These are phyloP conservation scores for Penicillium dipodomyicola DNA, from an alignment of 495 filamentous ascomycete genomes.

Conservation along the genomic window DNA sequence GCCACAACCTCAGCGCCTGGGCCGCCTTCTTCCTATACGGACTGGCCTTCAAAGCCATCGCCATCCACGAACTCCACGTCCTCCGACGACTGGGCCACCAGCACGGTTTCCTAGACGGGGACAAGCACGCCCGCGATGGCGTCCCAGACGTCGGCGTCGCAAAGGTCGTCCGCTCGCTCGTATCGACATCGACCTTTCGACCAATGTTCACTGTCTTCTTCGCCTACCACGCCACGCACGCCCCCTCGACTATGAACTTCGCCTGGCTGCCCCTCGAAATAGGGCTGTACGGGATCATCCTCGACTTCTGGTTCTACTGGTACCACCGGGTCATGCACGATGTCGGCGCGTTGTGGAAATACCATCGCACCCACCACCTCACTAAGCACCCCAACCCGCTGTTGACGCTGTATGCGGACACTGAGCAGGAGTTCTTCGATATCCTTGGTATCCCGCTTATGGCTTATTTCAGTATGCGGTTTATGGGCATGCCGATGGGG, in stretches of 20 bases:
- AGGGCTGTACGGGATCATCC: slow-evolving; percentile 37
- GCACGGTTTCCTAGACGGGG: slow-evolving; percentile 39
- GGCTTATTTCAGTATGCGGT: slow-evolving; percentile 33
- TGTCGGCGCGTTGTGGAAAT: slow-evolving; percentile 34
- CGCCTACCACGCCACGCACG: slow-evolving; percentile 25
- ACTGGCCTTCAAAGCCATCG: slow-evolving; percentile 31
- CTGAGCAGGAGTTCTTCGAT: slow-evolving; percentile 41
- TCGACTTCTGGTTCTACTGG: slow-evolving; percentile 47
- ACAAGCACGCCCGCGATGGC: slow-evolving; percentile 39
- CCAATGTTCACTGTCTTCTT: slow-evolving; percentile 36
- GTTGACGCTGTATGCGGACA: slow-evolving; percentile 35
- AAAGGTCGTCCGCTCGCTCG: slow-evolving; percentile 31
- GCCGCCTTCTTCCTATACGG: slow-evolving; percentile 31
- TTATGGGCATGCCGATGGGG: slow-evolving; percentile 38
- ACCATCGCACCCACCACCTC: slow-evolving; percentile 42
- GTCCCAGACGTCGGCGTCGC: slow-evolving; percentile 36
- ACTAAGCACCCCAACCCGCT: slow-evolving; percentile 43
- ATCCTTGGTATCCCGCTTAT: slow-evolving; percentile 36
- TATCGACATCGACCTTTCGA: slow-evolving; percentile 33
- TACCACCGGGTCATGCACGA: slow-evolving; percentile 41
- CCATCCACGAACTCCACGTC: slow-evolving; percentile 33
- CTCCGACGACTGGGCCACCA: slow-evolving; percentile 31
- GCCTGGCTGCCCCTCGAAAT: slow-evolving; percentile 31
- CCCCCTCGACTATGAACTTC: slow-evolving; percentile 28
- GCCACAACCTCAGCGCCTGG: slow-evolving; percentile 25